Evolutionary conservation across 2,329 filamentous ascomycete genomes (phyloP), one percentile per base, ranked within the genome.

Genomic region (Fusarium euwallaceae): DNA sequence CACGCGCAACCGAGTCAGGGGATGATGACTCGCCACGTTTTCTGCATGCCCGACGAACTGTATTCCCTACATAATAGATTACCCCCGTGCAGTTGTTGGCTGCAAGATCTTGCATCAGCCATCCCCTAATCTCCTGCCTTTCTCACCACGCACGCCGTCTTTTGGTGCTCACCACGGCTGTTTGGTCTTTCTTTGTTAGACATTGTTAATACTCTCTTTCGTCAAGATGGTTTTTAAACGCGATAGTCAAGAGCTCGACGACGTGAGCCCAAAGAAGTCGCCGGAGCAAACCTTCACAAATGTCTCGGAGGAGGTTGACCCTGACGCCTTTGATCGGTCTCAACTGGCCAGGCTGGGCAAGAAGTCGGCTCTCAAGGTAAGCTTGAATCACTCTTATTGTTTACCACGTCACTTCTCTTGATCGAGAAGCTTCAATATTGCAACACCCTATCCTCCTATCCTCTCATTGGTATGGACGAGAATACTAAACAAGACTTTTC

Each of bases 301-400:
- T 53, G 58, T 61, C 1, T 59, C 65, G 1, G 62, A 72, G 1
- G 32, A 53, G 0, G 60, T 67, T 14, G 75, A 78, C 24, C 69
- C 74, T n/a, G 77, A 79, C 4, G 63, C 74, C 12, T 39, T 70
- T 14, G 77, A 78, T 14, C 75, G 56, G n/a, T 71, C 71, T 3
- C 77, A 79, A 51, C 56, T 79, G 59, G 75, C 72, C 4, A 66
- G 45, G 27, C 59, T 77, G n/a, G 75, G 75, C 41, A 77, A 77
- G 45, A 73, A 74, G 67, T 66, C 72, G 4, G 74, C 76, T 22
- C 74, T 77, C 58, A 77, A 74, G 74, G 74, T 73, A 69, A 4
- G 55, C 12, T 45, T 53, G 11, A n/a, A n/a, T 29, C 17, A 20
- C 32, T 32, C 4, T 32, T 55, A 12, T 29, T 55, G 11, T 20